Percentiles rank a stretch among this genome's conserved stretches.
These are phyloP conservation scores for Puccinia novopanici DNA, from an alignment of 1,284 basidiomycete genomes.

Conservation along the genomic window DNA sequence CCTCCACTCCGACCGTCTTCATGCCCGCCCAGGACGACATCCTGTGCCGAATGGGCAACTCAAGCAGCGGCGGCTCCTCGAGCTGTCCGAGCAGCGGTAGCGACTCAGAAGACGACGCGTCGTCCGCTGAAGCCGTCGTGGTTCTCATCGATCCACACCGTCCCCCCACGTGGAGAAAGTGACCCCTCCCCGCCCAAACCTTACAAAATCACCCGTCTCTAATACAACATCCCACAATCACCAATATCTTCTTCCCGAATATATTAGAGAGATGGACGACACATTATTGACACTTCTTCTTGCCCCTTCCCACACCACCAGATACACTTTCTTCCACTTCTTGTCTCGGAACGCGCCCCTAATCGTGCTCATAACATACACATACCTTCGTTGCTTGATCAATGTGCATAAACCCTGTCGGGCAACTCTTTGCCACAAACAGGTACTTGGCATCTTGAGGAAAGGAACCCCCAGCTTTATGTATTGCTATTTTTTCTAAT, in stretches of 20 bases:
- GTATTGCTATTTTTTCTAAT: not conserved
- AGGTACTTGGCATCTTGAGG: not conserved
- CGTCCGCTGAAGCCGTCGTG: conserved; percentile 20
- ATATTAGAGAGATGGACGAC: no score
- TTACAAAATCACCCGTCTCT: not conserved
- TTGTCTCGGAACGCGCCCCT: no score
- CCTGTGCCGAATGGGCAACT: not conserved
- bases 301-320: no score
- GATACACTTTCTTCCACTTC: no score
- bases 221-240: no score
- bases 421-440: not conserved
- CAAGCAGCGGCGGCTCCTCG: not conserved
- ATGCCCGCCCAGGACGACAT: not conserved
- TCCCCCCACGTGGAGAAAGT: conserved; percentile 14
- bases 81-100: conserved; percentile 12
- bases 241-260: no score
- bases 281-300: no score
- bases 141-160: conserved; percentile 31
- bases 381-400: no score
- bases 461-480: not conserved
- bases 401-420: not conserved
- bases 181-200: not conserved
- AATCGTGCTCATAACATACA: no score
- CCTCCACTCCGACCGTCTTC: not conserved
- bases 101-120: conserved; percentile 27